phyloP scores from a whole-genome alignment of 495 filamentous ascomycete genomes.

The Extremus antarcticus region DNA sequence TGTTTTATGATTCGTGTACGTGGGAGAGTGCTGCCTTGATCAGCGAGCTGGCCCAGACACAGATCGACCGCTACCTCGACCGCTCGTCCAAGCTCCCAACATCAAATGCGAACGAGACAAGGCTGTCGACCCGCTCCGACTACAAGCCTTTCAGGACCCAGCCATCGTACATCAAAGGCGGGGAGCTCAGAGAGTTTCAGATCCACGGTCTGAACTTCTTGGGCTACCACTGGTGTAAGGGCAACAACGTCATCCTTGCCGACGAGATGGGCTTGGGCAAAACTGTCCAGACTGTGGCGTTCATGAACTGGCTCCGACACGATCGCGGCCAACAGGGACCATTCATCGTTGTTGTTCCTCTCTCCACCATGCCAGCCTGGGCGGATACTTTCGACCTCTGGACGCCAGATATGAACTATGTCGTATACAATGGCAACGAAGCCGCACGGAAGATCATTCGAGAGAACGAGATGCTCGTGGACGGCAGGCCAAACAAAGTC shows the following conservation, averaged over 20 bases:
- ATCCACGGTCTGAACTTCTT: constrained; percentile 88
- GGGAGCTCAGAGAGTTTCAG: constrained; percentile 87
- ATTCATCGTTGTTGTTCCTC: constrained; percentile 87
- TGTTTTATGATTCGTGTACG: constrained; percentile 72
- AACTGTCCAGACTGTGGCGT: constrained; percentile 93
- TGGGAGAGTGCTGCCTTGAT: constrained; percentile 78
- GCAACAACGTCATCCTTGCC: constrained; percentile 87
- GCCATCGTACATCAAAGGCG: constrained; percentile 73
- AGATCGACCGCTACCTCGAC: constrained; percentile 84
- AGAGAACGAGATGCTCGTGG: constrained; percentile 75
- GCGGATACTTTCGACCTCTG: constrained; percentile 94
- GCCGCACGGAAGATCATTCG: constrained; percentile 69
- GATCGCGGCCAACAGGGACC: constrained; percentile 81
- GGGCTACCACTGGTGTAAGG: constrained; percentile 83
- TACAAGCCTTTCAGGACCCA: constrained; percentile 67
- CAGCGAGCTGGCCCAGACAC: constrained; percentile 63
- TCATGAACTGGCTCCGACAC: constrained; percentile 97
- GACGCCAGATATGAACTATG: constrained; percentile 93
- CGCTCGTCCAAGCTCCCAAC: constrained; percentile 62
- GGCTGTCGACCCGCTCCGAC: constrained; percentile 54
- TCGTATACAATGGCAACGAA: constrained; percentile 87
- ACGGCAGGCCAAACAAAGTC: constrained; percentile 68
- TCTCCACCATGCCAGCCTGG: constrained; percentile 96
- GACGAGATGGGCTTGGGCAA: constrained; percentile 99
- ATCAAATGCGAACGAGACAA: constrained; percentile 66